Evolutionary conservation across 495 filamentous ascomycete species (phyloP), one percentile per base, ranked within the genome.

Genomic region (Trichoderma orchidacearum): DNA sequence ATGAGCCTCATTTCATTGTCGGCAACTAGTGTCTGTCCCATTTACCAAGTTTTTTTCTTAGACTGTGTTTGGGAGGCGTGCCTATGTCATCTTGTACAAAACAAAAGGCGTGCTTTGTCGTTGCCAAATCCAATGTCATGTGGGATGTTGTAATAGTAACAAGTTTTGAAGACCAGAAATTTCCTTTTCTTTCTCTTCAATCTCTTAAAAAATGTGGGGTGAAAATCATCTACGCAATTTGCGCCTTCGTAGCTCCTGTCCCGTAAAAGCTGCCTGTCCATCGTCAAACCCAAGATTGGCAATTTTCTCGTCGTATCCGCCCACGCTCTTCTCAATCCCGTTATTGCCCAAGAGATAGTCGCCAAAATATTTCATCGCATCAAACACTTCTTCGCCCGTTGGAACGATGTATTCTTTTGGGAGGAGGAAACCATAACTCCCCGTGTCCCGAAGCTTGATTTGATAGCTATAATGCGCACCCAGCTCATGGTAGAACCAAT

Each of bases 401-500:
- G 93, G 92, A 4, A 95, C 68, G 54, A 98, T 98, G 59, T 95
- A 78, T 56, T 91, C 85, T 31, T 80, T 82, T 0, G 93, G 93
- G 8, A 98, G 75, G 51, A 98, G 72, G 63, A 96, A 98, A 0
- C 93, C 93, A 66, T 97, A 96, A 68, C 82, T 93, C 3, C 93
- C 93, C 0, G 89, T 95, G 70, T 98, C 93, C 32, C 93, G 79
- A 23, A 98, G 74, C 69, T 96, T 97, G 67, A 98, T 86, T 72
- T 97, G 93, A 63, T 94, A 98, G 27, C 88, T 83, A 63, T 86
- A 93, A 31, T 75, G 80, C n/a, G 92, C 86, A 41, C 79, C 72
- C 30, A 96, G 69, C 61, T 93, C 85, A 56, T 93, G 89, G 66
- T 96, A 96, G 70, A 98, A 95, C 82, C 89, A 98, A 69, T 97